Evolutionary conservation across 495 filamentous ascomycete species (phyloP), one percentile per base, ranked within the genome.

Genomic region (Rusavskia elegans): DNA sequence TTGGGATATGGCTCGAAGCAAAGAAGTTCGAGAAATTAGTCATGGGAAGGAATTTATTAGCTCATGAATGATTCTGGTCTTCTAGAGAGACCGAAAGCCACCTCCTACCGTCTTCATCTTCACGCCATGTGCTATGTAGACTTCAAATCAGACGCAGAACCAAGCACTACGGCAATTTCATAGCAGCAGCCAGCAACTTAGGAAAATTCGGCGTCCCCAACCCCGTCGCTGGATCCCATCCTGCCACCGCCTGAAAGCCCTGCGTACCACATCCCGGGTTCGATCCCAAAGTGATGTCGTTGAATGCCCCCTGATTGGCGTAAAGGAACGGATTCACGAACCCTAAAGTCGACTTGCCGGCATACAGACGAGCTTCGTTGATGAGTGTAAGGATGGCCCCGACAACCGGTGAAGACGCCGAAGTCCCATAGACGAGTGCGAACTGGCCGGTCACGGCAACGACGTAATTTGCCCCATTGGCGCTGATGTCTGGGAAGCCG

Each of bases 211-310:
- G 76, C 13, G 74, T 76, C 46, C 80, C 79, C 51, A 82, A 57
- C 13, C 80, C 80, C 11, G 75, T 82, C 11, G 80, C 78, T 16
- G 80, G 78, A 64, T 84, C 80, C 80, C 80, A 82, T 16, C 76
- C 76, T 54, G 66, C 53, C 9, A 64, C 69, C 8, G 71, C 71
- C 21, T 54, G 54, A 57, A 83, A 84, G 0, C 78, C 80, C 13
- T 63, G 42, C 5, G 74, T 76, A 35, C 70, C 70, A 60, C 82
- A 86, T 3, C 72, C 76, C 4, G 67, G 63, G 58, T 84, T 84
- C 2, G 64, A 71, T 0, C 83, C 83, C 13, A 56, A 59, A 10
- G 69, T 79, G 45, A 87, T 71, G 61, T 85, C 82, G 49, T 76
- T 78, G 46, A 85, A 69, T 0, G 73, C 70, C 25, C 72, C 73